Base-by-base conservation (phyloP, 768 basidiomycete species). In the Mycena galericulata region DNA sequence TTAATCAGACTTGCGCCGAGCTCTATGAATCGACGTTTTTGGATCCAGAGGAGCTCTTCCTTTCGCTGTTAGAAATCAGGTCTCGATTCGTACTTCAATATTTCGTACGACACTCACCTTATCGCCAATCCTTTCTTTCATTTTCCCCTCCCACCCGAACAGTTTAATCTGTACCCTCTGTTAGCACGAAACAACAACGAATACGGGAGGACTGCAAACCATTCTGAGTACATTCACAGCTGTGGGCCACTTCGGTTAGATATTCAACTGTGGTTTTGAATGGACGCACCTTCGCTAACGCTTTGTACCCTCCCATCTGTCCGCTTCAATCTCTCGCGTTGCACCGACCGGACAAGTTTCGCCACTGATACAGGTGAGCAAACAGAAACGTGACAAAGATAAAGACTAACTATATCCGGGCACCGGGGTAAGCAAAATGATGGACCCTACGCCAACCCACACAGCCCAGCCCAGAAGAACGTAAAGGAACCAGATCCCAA, bases 111-210 rank as follows among this genome's bases (percentile, higher is more conserved):
- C 8, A 14, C 0, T 11, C 34, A 60, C 68, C 72, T 88, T 87
- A 29, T 83, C 83, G 32, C 82, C 77, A 60, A 95, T 81, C 59
- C 83, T 81, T 11, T 83, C 76, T 27, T 85, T 81, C 75, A 91
- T 86, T 50, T 86, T 84, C 62, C 84, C 83, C 83, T 90, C 85
- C 85, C 92, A 86, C 6, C 84, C 92, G 72, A 93, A 92, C 45
- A 92, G 79, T 43, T 69, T 68, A 38, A 68, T 30, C 67, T 68
- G 30, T 20, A 11, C 3, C 18, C 32, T 24, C 20, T 49, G 12
- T 0, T 82, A 78, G 14, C 68, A 62, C 46, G 29, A 18, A 61
- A 9, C 71, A 0, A 77, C 15, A 30, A 29, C 14, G 2, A 41
- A 47, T 47, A 18, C 22, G 32, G 20, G 20, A 9, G 1, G 78